Evolutionary conservation across 1,139 yeast genomes (phyloP), one percentile per base, ranked within the genome.

Genomic region (Debaryomyces coudertii): DNA sequence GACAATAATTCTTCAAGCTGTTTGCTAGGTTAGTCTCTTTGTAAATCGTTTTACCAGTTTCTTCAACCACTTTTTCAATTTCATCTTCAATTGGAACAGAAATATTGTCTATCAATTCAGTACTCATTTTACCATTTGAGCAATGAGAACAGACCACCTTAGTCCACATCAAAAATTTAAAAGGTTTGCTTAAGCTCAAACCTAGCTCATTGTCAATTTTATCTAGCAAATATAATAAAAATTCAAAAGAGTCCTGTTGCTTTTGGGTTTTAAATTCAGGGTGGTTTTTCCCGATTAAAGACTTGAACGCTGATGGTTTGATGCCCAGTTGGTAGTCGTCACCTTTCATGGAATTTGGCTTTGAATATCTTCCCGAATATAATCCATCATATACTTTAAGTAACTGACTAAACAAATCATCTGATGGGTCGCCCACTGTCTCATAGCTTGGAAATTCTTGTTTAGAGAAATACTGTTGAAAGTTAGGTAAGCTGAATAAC

Each of bases 241-340:
- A 95, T 62, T 93, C 99, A 71, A 85, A 87, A 0, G 98, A 95
- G 70, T 93, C 99, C 63, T 93, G 99, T 60, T 93, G 99, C 56
- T 83, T 81, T 76, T 85, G 88, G 0, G 96, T 85, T 40, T 85
- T 76, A 58, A 93, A 93, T 60, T 93, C 99, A 12, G 77, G 75
- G 63, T 93, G 95, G 36, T 82, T 82, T 45, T 78, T 78, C 1
- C 97, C 97, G 46, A 95, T 73, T 23, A 90, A 69, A 3, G 79
- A 70, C 62, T 92, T 93, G 65, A 93, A 85, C 48, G 85, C 77
- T 1, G 81, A 71, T 0, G 97, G 97, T 45, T 82, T 80, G 23
- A 93, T 76, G 3, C 98, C 98, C 34, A 71, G 60, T 59, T 90
- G 95, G 60, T 85, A 88, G 16, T 73, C 77, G 9, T 77, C 80